Percentiles rank a stretch among this genome's conserved stretches.
Evolutionary conservation across 2,329 filamentous ascomycete species (phyloP).

Genomic region (Diaporthe vexans): DNA sequence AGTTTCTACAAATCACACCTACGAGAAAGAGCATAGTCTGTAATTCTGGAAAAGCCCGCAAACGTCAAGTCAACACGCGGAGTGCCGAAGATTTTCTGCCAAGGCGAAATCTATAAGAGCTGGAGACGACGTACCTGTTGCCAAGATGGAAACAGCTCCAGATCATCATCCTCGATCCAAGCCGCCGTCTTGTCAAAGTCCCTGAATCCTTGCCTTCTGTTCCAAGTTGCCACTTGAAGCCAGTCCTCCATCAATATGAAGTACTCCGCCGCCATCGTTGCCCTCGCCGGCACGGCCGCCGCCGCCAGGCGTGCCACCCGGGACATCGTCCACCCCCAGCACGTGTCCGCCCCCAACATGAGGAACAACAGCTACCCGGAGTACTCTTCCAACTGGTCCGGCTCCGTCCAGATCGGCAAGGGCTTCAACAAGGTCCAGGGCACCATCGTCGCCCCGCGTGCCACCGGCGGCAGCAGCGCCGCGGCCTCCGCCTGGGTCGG

Average conservation of each 20-base stretch:
- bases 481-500: slow-evolving; percentile 72
- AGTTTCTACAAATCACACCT: not conserved
- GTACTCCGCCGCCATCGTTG: slow-evolving; percentile 55
- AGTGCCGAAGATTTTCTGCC: not conserved
- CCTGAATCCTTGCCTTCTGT: not conserved
- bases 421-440: slow-evolving; percentile 67
- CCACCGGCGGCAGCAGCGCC: slow-evolving; percentile 53
- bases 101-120: slow-evolving; percentile 13
- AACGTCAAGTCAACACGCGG: not conserved
- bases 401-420: slow-evolving; percentile 66
- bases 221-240: not conserved
- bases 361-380: slow-evolving; percentile 58
- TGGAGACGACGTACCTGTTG: not conserved
- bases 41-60: not conserved
- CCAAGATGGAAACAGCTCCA: not conserved
- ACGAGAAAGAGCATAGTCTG: not conserved
- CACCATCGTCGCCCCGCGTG: slow-evolving; percentile 61
- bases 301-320: slow-evolving; percentile 52
- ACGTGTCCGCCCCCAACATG: slow-evolving; percentile 47
- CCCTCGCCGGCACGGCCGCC: slow-evolving; percentile 51
- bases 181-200: slow-evolving; percentile 20
- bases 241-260: slow-evolving; percentile 60
- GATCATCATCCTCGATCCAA: slow-evolving; percentile 21
- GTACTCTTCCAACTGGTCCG: slow-evolving; percentile 72
- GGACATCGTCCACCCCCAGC: slow-evolving; percentile 47